Base-by-base conservation (phyloP, 1,284 basidiomycete genomes). In the Rugosomyces carneus region DNA sequence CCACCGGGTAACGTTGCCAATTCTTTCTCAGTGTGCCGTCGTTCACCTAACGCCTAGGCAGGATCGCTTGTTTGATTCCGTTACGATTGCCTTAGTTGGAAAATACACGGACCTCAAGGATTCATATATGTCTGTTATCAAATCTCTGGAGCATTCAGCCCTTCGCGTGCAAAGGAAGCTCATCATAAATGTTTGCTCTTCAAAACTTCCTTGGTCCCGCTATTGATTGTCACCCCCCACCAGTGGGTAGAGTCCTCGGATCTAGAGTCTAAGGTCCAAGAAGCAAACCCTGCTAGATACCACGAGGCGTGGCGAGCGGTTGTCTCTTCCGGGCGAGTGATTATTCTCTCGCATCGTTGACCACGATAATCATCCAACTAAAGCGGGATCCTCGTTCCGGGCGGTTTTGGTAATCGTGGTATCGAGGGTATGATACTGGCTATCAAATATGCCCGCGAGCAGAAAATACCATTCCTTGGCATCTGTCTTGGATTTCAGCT, bases 401-500 rank as follows among this genome's bases (percentile, higher is more conserved):
- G 95, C 44, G 95, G 95, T 8, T 99, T 99, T 60, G 95, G 95
- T 20, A 69, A 76, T 5, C 89, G 96, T 37, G 95, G 95, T 19
- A 95, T 89, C 0, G 95, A 97, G 67, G 95, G 95, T 39, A 99
- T 99, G 95, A 84, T 98, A 58, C 78, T 92, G 38, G 96, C 96
- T 16, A 93, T 94, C 62, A 94, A 92, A 66, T 95, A 95, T 81
- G 94, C 95, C 0, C 78, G 96, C 52, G 93, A 98, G 68, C 89
- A 96, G 62, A 89, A 91, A 53, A 74, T 95, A 5, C 96, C 95
- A 0, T 99, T 93, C 78, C 72, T 99, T 32, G 95, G 95, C 46
- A 94, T 99, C 64, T 99, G 95, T 65, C 82, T 98, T 26, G 95
- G 95, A 29, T 99, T 99, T 81, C 96, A 99, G 65, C 76, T 99